A percentile compares a stretch with the other conserved stretches of the same genome.
phyloP scores from a whole-genome alignment of 1,139 yeast species.

The Lodderomyces metapsilosis region DNA sequence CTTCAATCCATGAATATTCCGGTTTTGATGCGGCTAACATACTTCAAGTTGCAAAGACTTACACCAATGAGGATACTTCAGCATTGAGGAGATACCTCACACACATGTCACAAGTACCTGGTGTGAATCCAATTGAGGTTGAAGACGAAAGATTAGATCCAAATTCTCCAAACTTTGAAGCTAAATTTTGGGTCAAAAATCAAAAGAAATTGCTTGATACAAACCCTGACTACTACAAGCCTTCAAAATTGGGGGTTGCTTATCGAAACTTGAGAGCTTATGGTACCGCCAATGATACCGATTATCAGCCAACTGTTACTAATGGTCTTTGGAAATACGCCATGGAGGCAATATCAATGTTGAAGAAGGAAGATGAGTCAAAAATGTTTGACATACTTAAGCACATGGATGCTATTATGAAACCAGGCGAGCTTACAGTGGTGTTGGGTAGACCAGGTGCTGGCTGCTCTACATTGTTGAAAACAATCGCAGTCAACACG shows the following conservation, averaged over 20 bases:
- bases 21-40: neutral
- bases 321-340: constrained; percentile 42
- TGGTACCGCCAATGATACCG: constrained; percentile 77
- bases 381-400: constrained; percentile 30
- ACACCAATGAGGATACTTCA: constrained; percentile 32
- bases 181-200: constrained; percentile 69
- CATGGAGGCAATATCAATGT: constrained; percentile 16
- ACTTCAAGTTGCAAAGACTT: constrained; percentile 4
- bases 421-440: constrained; percentile 72
- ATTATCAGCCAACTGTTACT: constrained; percentile 71
- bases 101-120: constrained; percentile 55
- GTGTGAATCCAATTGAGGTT: constrained; percentile 34
- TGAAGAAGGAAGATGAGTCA: constrained; percentile 8
- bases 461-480: constrained; percentile 78
- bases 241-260: constrained; percentile 65
- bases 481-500: constrained; percentile 67
- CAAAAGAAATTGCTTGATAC: constrained; percentile 39
- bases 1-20: constrained; percentile 1
- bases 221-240: constrained; percentile 45
- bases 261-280: constrained; percentile 67
- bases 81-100: constrained; percentile 33
- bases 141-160: constrained; percentile 14
- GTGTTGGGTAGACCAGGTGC: constrained; percentile 51
- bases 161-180: constrained; percentile 14
- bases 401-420: constrained; percentile 33